phyloP scores from a whole-genome alignment of 2,329 filamentous ascomycete genomes.

The Thelonectria rubi region DNA sequence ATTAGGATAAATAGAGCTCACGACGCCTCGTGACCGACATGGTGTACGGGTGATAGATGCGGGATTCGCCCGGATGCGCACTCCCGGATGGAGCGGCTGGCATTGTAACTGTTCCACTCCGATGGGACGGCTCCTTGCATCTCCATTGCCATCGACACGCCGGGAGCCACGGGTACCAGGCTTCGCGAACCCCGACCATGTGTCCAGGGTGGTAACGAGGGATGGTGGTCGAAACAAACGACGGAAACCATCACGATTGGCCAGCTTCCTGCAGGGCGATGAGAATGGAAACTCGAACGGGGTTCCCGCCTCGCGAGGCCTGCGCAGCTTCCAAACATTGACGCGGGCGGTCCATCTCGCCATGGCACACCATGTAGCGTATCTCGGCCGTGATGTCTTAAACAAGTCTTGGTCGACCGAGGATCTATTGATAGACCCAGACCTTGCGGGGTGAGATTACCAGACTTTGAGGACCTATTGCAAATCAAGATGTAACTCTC shows the following conservation, averaged over 20 bases:
- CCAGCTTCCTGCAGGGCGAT: neutral
- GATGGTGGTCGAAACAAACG: conserved; percentile 2
- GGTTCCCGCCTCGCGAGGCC: conserved; percentile 1
- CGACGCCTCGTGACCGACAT: conserved; percentile 4
- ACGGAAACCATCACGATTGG: conserved; percentile 8
- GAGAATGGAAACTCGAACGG: conserved; percentile 12
- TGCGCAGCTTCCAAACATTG: neutral
- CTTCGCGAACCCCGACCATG: conserved; percentile 3
- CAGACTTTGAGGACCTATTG: neutral
- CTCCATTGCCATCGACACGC: conserved; percentile 4
- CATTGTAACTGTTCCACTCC: conserved; percentile 17
- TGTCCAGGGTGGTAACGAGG: conserved; percentile 11
- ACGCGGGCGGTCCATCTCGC: conserved; percentile 1
- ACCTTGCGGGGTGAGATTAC: conserved; percentile 17
- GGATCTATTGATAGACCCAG: conserved; percentile 20
- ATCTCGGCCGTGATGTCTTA: conserved; percentile 15
- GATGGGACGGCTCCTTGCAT: conserved; percentile 11
- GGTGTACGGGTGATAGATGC: neutral
- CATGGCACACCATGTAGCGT: conserved; percentile 1
- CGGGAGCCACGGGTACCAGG: conserved; percentile 1
- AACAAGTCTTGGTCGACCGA: conserved; percentile 20
- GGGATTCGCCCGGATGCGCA: conserved; percentile 8
- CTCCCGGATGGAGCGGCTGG: conserved; percentile 17
- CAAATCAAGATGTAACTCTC: conserved; percentile 5
- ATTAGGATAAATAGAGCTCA: conserved; percentile 5